Percentiles rank a stretch among this genome's conserved stretches.
These are phyloP conservation scores for Fragaria vesca DNA, from an alignment of 306 rosid species.

Conservation along the genomic window DNA sequence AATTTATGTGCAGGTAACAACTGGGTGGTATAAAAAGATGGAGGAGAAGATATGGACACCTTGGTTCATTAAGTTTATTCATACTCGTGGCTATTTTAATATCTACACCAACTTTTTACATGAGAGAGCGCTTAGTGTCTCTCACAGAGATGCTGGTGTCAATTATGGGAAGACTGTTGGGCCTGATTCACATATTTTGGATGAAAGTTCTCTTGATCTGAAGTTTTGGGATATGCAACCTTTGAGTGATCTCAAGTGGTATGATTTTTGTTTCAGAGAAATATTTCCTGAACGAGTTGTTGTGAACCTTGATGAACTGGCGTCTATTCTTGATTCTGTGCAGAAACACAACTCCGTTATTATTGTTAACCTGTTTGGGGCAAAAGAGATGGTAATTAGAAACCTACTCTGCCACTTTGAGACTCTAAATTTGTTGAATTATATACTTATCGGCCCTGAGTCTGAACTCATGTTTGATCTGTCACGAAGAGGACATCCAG, in stretches of 20 bases:
- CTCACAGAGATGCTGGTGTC: conserved; percentile 98
- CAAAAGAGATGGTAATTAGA: conserved; percentile 42
- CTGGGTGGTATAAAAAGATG: conserved; percentile 86
- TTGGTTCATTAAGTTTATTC: conserved; percentile 93
- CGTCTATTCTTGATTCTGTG: conserved; percentile 47
- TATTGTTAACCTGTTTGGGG: conserved; percentile 58
- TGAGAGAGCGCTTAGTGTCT: conserved; percentile 83
- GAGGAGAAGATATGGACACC: conserved; percentile 99
- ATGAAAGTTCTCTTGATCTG: conserved; percentile 58
- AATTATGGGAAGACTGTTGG: conserved; percentile 95
- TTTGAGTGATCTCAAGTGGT: conserved; percentile 70
- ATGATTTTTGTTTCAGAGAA: conserved; percentile 92
- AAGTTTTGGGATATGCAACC: conserved; percentile 65
- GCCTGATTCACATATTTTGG: conserved; percentile 79
- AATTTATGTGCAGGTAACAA: conserved; percentile 65
- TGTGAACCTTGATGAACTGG: conserved; percentile 57
- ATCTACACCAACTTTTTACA: conserved; percentile 69
- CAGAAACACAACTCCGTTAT: conserved; percentile 43
- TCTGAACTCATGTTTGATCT: conserved; percentile 64
- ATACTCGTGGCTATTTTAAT: conserved; percentile 76
- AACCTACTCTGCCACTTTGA: conserved; percentile 85
- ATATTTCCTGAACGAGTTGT: conserved; percentile 53
- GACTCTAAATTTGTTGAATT: conserved; percentile 63
- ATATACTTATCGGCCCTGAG: conserved; percentile 56
- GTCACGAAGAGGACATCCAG: conserved; percentile 80